Percentiles rank a stretch among this genome's conserved stretches.
These are phyloP conservation scores for Penicillium simplicissimum DNA, from an alignment of 495 filamentous ascomycete species.

Conservation along the genomic window DNA sequence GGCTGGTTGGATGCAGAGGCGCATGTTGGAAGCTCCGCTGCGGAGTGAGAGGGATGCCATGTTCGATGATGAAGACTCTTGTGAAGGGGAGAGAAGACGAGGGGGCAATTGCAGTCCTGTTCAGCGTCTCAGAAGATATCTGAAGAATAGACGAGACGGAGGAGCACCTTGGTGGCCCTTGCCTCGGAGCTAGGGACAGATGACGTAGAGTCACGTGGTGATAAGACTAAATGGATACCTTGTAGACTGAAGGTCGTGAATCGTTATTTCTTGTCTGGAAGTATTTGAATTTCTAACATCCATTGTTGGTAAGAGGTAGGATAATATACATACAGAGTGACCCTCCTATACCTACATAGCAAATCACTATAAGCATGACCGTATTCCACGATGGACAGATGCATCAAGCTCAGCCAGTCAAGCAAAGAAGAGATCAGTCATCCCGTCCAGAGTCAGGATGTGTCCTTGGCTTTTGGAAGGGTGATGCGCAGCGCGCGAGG, in stretches of 20 bases:
- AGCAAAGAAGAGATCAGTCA: background rate
- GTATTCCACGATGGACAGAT: background rate
- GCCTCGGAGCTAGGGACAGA: background rate
- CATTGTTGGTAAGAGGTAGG: too few relatives aligned
- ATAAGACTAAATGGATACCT: conserved; percentile 6
- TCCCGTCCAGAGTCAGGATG: background rate
- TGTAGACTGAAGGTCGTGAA: too few relatives aligned
- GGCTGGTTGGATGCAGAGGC: conserved; percentile 7
- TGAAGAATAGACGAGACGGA: background rate
- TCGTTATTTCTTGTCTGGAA: too few relatives aligned
- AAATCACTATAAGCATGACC: background rate
- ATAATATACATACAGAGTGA: background rate
- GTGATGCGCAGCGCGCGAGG: conserved; percentile 24
- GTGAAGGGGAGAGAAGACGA: background rate
- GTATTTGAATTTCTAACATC: too few relatives aligned
- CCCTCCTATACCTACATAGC: background rate
- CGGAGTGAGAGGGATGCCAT: background rate
- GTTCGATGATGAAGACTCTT: background rate
- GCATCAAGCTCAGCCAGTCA: background rate
- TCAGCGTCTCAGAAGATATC: background rate
- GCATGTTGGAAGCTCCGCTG: background rate
- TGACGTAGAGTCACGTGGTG: conserved; percentile 17
- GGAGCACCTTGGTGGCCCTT: background rate
- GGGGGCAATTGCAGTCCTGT: too few relatives aligned
- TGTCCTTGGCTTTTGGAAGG: conserved; percentile 2